Percentiles rank a stretch among this genome's conserved stretches.
Conservation (phyloP, 441 rosid genomes). For the Francoa sonchifolia region DNA sequence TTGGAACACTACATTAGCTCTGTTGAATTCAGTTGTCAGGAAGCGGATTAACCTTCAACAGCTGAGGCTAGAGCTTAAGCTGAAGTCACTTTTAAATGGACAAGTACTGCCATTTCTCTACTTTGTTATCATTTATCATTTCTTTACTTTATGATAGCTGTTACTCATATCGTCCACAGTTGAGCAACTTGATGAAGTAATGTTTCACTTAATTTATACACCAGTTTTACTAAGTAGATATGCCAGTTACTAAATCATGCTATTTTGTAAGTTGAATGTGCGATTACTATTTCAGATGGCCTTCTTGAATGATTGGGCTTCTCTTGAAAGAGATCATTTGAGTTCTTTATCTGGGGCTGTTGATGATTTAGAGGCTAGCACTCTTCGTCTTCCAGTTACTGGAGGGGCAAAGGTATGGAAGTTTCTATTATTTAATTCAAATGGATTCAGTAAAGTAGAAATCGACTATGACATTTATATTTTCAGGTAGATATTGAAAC, state of each 20-base stretch:
- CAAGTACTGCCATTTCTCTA: slow-evolving; percentile 41
- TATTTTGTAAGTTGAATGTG: slow-evolving; percentile 18
- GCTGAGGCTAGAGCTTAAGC: slow-evolving; percentile 61
- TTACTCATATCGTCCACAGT: too few species aligned
- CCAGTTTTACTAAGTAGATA: too few species aligned
- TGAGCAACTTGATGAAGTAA: too few species aligned
- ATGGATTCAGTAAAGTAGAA: slow-evolving; percentile 14
- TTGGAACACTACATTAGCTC: slow-evolving; percentile 47
- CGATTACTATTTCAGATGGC: slow-evolving; percentile 41
- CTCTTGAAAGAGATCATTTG: slow-evolving; percentile 64
- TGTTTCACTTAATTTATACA: too few species aligned
- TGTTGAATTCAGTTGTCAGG: slow-evolving; percentile 56
- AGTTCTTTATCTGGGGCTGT: slow-evolving; percentile 66
- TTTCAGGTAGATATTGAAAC: slow-evolving; percentile 67
- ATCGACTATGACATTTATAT: slow-evolving; percentile 9
- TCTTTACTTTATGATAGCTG: neutral
- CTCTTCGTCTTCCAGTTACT: slow-evolving; percentile 78
- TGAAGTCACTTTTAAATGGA: slow-evolving; percentile 45
- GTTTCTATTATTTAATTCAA: slow-evolving; percentile 3
- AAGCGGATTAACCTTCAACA: slow-evolving; percentile 61
- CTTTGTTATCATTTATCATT: slow-evolving; percentile 3
- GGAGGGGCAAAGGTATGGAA: slow-evolving; percentile 72
- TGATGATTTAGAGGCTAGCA: slow-evolving; percentile 81
- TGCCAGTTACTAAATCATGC: neutral
- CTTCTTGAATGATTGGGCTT: slow-evolving; percentile 75